Conservation (phyloP, 202 grass and related monocot species). For the Sporobolus alterniflorus region DNA sequence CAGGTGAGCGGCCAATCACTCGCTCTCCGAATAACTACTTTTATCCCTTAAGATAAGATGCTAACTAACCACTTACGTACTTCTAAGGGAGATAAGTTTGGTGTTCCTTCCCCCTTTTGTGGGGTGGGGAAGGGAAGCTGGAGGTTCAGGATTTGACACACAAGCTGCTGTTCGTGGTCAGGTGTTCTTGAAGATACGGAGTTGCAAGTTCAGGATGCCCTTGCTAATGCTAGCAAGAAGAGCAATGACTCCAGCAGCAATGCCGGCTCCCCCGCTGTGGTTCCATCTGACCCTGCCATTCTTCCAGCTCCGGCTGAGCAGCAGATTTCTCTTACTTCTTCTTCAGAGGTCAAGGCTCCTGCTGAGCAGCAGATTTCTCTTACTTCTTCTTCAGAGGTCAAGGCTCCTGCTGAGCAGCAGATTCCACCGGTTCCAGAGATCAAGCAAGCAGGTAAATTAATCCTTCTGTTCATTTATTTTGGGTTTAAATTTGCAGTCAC, state of each 20-base stretch:
- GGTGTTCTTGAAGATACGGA: conserved; percentile 40
- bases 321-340: no score
- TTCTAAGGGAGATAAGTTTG: background rate
- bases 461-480: background rate
- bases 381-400: background rate
- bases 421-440: conserved; percentile 21
- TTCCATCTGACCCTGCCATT: conserved; percentile 39
- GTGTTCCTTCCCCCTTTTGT: no score
- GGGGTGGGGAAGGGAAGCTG: background rate
- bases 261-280: background rate
- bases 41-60: background rate
- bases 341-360: no score
- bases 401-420: conserved; percentile 3
- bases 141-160: conserved; percentile 18
- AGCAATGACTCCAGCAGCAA: background rate
- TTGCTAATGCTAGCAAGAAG: background rate
- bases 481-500: background rate
- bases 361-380: conserved; percentile 32
- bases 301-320: background rate
- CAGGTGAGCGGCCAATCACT: conserved; percentile 19
- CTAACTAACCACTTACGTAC: background rate
- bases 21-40: background rate
- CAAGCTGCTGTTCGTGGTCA: background rate
- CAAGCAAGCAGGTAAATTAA: conserved; percentile 48
- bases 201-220: conserved; percentile 23